Conservation (phyloP, 2,329 filamentous ascomycete species). For the Chrysoporthe deuterocubensis region DNA sequence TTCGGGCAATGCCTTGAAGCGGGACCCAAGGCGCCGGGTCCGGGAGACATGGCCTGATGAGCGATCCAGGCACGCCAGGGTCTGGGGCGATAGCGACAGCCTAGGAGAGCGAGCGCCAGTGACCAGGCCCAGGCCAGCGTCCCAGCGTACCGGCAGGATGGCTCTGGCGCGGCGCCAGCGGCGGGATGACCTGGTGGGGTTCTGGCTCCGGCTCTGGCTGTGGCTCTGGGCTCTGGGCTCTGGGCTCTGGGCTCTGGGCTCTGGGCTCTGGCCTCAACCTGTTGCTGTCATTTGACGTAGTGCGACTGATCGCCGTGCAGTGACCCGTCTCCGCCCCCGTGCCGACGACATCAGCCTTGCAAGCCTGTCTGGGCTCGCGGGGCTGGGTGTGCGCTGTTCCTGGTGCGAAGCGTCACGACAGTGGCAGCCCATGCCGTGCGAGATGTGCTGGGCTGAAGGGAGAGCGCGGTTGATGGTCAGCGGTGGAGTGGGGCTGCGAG, state of each 20-base stretch:
- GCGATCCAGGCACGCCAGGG: not conserved
- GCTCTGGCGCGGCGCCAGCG: slow-evolving; percentile 16
- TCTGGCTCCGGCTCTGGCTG: not conserved
- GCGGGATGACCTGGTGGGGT: slow-evolving; percentile 8
- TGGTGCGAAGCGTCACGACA: not conserved
- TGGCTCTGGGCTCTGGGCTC: too few relatives aligned
- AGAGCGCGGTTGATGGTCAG: not conserved
- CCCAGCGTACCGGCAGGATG: slow-evolving; percentile 15
- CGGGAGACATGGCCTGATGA: not conserved
- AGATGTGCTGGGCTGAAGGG: not conserved
- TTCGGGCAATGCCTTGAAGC: too few relatives aligned
- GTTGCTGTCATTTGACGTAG: slow-evolving; percentile 14
- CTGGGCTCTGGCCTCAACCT: not conserved
- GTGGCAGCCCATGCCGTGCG: not conserved
- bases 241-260: not conserved
- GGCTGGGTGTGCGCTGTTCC: not conserved
- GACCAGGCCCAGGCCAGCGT: not conserved
- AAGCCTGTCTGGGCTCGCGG: not conserved
- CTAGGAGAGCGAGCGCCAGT: slow-evolving; percentile 1
- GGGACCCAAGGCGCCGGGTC: slow-evolving; percentile 5
- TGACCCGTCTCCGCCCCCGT: not conserved
- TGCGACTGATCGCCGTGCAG: not conserved
- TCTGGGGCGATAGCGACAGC: not conserved
- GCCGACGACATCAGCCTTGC: not conserved
- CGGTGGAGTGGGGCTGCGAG: not conserved